Percentiles rank a stretch among this genome's conserved stretches.
These are phyloP conservation scores for Sideroxylon spinosum DNA, from an alignment of 179 eudicot species.

Conservation along the genomic window DNA sequence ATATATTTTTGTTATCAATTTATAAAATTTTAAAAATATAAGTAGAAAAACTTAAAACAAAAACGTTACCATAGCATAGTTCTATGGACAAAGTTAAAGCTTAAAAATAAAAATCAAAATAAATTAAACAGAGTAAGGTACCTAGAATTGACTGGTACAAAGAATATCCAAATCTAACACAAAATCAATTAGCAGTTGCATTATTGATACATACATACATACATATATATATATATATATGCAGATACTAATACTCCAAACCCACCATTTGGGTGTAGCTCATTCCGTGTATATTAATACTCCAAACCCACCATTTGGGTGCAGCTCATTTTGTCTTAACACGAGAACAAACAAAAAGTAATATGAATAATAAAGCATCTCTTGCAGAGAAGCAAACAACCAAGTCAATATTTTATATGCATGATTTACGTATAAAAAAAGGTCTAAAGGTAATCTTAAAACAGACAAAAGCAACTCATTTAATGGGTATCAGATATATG, in stretches of 20 bases:
- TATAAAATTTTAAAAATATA: too few relatives aligned
- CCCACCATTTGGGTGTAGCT: not conserved
- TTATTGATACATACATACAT: too few relatives aligned
- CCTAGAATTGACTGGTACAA: too few relatives aligned
- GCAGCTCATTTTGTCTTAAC: not conserved
- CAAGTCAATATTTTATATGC: slow-evolving; percentile 14
- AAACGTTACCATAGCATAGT: too few relatives aligned
- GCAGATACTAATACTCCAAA: not conserved
- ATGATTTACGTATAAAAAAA: too few relatives aligned
- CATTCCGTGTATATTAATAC: not conserved
- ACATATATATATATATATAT: too few relatives aligned
- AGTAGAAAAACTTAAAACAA: too few relatives aligned
- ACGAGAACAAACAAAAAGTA: slow-evolving; percentile 1
- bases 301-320: slow-evolving; percentile 4
- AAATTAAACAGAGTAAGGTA: too few relatives aligned
- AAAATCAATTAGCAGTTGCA: not conserved
- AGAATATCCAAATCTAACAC: not conserved
- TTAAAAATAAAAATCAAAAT: too few relatives aligned
- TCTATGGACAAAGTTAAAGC: too few relatives aligned
- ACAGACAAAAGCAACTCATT: not conserved
- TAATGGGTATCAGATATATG: too few relatives aligned
- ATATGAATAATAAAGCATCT: not conserved
- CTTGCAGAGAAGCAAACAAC: not conserved
- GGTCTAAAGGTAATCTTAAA: not conserved
- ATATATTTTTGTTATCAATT: too few relatives aligned